Evolutionary conservation across 2,329 filamentous ascomycete genomes (phyloP), one percentile per base, ranked within the genome.

Genomic region (Cercospora brassicicola): DNA sequence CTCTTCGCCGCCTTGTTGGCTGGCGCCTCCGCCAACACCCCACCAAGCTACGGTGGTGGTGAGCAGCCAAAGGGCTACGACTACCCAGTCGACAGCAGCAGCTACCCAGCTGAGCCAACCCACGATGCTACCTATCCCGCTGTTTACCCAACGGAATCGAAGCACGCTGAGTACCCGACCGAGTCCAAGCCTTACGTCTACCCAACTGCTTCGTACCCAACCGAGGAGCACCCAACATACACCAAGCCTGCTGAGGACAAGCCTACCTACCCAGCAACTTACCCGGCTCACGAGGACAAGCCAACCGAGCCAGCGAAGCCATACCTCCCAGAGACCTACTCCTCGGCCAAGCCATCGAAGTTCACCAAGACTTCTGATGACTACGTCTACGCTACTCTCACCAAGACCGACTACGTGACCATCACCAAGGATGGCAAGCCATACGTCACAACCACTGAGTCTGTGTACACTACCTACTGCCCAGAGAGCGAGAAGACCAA

Each of bases 1-100:
- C 64, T 76, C 65, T 71, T 73, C 66, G 76, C 74, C 64, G 74
- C 71, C 68, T 68, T 78, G 48, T 74, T 71, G 65, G 72, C 72
- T 42, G 73, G 70, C 66, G 74, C 72, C 59, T 69, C 69, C 42
- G 76, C 74, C 56, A 67, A 65, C 45, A 36, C 53, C 30, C 53
- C 53, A 9, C 53, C 53, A 57, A 57, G 53, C 53, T 57, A 57
- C 53, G 53, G 55, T 15, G 55, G 55, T 33, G 55, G 30, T 20
- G 28, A 59, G 28, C 55, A 33, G 28, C 55, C 28, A 31, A n/a
- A 57, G 55, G 15, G 28, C 55, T 18, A n/a, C 30, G 30, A 20
- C 28, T 36, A 33, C 55, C 55, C 63, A 33, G 33, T 26, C 48
- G 48, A 55, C 10, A 55, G 5, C 11, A 26, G 4, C 9, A 33